Conservation (phyloP, 1,284 basidiomycete species). For the Malassezia pachydermatis region DNA sequence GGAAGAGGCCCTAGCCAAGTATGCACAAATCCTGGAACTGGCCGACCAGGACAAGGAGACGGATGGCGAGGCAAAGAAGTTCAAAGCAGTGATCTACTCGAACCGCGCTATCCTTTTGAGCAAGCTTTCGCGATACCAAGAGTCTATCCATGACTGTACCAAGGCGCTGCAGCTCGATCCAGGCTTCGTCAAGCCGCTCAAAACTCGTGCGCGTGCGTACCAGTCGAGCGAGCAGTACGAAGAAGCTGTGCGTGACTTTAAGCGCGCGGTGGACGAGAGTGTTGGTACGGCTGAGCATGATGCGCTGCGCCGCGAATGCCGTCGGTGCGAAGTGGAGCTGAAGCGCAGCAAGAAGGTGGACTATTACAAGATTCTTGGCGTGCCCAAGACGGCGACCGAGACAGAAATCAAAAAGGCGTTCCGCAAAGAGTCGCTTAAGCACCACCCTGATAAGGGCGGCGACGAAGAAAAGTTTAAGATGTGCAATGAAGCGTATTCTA, state of each 20-base stretch:
- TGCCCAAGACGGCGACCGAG: slow-evolving; percentile 64
- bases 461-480: slow-evolving; percentile 48
- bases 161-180: slow-evolving; percentile 59
- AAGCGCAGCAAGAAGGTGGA: slow-evolving; percentile 45
- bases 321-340: slow-evolving; percentile 35
- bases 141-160: slow-evolving; percentile 63
- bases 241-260: slow-evolving; percentile 64
- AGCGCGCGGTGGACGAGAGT: slow-evolving; percentile 60
- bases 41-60: slow-evolving; percentile 24
- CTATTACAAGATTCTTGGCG: slow-evolving; percentile 70
- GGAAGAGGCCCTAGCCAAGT: slow-evolving; percentile 58
- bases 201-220: slow-evolving; percentile 69
- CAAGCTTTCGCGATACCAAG: slow-evolving; percentile 58
- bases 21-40: slow-evolving; percentile 29
- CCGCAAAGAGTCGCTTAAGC: slow-evolving; percentile 39
- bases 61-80: slow-evolving; percentile 30
- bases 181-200: slow-evolving; percentile 68
- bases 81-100: slow-evolving; percentile 61
- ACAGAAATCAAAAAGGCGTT: slow-evolving; percentile 64
- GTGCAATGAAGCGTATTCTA: slow-evolving; percentile 40
- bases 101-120: slow-evolving; percentile 73
- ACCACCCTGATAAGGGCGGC: slow-evolving; percentile 47
- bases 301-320: slow-evolving; percentile 56
- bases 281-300: slow-evolving; percentile 54
- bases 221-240: slow-evolving; percentile 67